Conservation (phyloP, 139 green algal genomes). For the Protoeuglena noctilucae region DNA sequence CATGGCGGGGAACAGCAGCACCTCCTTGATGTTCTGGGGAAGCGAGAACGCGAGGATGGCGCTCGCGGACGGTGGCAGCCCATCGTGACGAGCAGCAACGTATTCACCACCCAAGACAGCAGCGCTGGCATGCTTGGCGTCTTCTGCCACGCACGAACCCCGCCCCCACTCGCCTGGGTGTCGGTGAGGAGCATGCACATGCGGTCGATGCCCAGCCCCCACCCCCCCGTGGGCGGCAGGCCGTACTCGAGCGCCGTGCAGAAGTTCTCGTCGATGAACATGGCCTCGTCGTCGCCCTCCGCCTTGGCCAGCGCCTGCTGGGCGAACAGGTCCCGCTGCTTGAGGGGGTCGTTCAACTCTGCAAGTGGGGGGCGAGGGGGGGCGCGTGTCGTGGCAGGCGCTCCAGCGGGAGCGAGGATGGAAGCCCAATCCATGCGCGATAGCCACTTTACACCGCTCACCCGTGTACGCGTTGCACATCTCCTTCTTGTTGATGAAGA, state of each 20-base stretch:
- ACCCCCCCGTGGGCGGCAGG: slow-evolving; percentile 91
- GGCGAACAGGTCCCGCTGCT: slow-evolving; percentile 83
- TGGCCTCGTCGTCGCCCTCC: slow-evolving; percentile 91
- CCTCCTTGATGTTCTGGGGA: slow-evolving; percentile 28
- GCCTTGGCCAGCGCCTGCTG: slow-evolving; percentile 50
- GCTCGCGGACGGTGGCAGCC: too few species aligned
- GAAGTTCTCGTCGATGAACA: slow-evolving; percentile 94
- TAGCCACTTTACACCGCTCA: too few species aligned
- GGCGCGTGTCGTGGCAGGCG: too few species aligned
- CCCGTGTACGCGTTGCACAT: slow-evolving; percentile 97
- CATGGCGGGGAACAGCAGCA: slow-evolving; percentile 97
- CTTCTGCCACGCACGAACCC: not conserved
- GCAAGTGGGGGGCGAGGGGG: too few species aligned
- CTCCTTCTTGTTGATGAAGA: slow-evolving; percentile 96
- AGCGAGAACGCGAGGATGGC: not conserved
- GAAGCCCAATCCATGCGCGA: too few species aligned
- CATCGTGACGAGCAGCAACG: not conserved
- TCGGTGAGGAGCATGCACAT: slow-evolving; percentile 96
- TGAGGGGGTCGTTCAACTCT: slow-evolving; percentile 98
- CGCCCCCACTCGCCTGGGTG: slow-evolving; percentile 19
- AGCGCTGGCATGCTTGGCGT: not conserved
- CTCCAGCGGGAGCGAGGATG: too few species aligned
- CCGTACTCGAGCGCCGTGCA: slow-evolving; percentile 94
- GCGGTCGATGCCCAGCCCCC: slow-evolving; percentile 93
- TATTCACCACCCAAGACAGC: not conserved